Conservation (phyloP, 345 rosid species). For the Hibiscus trionum region DNA sequence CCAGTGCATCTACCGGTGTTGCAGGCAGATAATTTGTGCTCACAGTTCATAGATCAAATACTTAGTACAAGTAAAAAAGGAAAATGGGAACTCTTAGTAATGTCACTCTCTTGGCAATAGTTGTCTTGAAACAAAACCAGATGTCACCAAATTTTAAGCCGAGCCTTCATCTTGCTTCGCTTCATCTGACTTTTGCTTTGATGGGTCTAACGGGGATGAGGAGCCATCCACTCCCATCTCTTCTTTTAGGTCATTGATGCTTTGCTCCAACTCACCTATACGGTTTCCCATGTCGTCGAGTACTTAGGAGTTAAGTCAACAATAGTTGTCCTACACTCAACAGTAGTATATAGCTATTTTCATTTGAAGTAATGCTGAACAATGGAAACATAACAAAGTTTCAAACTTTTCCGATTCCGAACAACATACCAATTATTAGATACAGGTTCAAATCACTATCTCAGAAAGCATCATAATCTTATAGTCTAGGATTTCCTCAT, state of each 20-base stretch:
- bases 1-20: neutral
- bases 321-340: neutral
- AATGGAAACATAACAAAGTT: neutral
- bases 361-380: neutral
- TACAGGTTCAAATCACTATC: neutral
- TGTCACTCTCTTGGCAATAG: slow-evolving; percentile 1
- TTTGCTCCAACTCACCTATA: slow-evolving; percentile 62
- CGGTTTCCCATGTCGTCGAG: slow-evolving; percentile 82
- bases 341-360: neutral
- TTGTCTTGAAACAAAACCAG: neutral
- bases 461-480: neutral
- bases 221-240: slow-evolving; percentile 68
- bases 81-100: neutral
- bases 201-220: slow-evolving; percentile 42
- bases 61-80: neutral
- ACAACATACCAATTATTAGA: slow-evolving; percentile 2
- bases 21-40: neutral
- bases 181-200: slow-evolving; percentile 37
- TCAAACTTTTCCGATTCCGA: neutral
- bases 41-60: neutral
- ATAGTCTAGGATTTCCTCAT: neutral
- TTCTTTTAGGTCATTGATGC: slow-evolving; percentile 51
- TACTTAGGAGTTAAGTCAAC: slow-evolving; percentile 42
- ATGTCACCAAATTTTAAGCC: slow-evolving; percentile 19
- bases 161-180: slow-evolving; percentile 39